These are phyloP conservation scores for Hyphodiscus hymeniophilus DNA, from an alignment of 495 filamentous ascomycete species.

Conservation along the genomic window DNA sequence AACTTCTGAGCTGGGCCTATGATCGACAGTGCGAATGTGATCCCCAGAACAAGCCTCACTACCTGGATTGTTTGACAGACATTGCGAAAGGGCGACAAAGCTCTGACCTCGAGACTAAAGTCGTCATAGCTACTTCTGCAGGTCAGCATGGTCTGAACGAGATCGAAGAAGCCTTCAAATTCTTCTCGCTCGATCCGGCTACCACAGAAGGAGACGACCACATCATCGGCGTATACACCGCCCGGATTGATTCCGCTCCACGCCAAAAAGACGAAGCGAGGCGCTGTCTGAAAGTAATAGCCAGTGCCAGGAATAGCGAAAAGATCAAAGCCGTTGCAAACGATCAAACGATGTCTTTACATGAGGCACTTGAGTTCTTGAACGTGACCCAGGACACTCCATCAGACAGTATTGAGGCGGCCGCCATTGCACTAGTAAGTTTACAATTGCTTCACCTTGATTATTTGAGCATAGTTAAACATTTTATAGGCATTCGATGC, in stretches of 20 bases:
- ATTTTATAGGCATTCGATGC: constrained; percentile 12
- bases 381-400: constrained; percentile 14
- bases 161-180: constrained; percentile 23
- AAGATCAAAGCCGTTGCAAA: constrained; percentile 21
- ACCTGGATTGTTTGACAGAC: constrained; percentile 22
- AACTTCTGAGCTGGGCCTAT: constrained; percentile 21
- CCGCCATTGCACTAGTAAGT: constrained; percentile 19
- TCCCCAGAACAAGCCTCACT: constrained; percentile 21
- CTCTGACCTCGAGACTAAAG: constrained; percentile 18
- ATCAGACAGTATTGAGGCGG: constrained; percentile 23
- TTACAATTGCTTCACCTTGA: background rate
- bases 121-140: constrained; percentile 17
- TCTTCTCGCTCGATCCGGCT: constrained; percentile 15
- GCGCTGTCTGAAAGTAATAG: constrained; percentile 15
- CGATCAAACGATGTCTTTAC: constrained; percentile 18
- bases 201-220: constrained; percentile 22
- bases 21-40: constrained; percentile 21
- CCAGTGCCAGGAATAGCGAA: constrained; percentile 19
- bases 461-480: background rate
- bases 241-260: constrained; percentile 22
- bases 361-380: constrained; percentile 22
- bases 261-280: constrained; percentile 24
- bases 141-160: constrained; percentile 18
- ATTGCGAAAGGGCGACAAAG: constrained; percentile 21
- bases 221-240: constrained; percentile 24